phyloP scores from a whole-genome alignment of 179 eudicot genomes.

The Heliamphora pulchella region DNA sequence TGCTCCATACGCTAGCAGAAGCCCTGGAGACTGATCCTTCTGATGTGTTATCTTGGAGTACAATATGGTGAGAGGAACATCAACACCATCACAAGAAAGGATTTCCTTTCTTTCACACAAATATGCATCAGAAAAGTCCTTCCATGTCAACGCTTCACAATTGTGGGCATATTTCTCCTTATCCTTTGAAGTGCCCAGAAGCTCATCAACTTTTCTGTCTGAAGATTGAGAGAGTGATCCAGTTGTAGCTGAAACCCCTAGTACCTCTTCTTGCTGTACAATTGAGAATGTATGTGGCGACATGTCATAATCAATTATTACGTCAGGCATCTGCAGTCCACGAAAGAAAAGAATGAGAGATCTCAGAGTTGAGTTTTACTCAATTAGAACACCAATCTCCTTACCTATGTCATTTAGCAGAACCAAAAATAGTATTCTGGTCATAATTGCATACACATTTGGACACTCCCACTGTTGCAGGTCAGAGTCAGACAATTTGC shows the following conservation, averaged over 20 bases:
- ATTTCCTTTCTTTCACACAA: conserved; percentile 63
- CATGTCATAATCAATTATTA: conserved; percentile 79
- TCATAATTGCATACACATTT: not conserved
- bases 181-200: conserved; percentile 17
- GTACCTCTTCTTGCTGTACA: conserved; percentile 79
- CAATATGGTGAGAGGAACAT: conserved; percentile 66
- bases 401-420: not conserved
- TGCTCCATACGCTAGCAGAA: conserved; percentile 87
- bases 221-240: conserved; percentile 16
- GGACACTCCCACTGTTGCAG: not conserved
- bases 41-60: conserved; percentile 38
- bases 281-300: conserved; percentile 42
- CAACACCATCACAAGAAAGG: conserved; percentile 61
- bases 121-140: conserved; percentile 45
- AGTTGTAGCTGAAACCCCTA: conserved; percentile 26
- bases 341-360: conserved; percentile 10
- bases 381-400: not conserved
- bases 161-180: conserved; percentile 17
- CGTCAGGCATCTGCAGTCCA: conserved; percentile 78
- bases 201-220: conserved; percentile 17
- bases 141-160: conserved; percentile 35
- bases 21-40: conserved; percentile 62
- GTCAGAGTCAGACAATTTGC: conserved; percentile 1
- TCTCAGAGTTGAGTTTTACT: not conserved
- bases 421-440: not conserved